Base-by-base conservation (phyloP, 495 filamentous ascomycete genomes). In the Sabuloglossum arenarium region DNA sequence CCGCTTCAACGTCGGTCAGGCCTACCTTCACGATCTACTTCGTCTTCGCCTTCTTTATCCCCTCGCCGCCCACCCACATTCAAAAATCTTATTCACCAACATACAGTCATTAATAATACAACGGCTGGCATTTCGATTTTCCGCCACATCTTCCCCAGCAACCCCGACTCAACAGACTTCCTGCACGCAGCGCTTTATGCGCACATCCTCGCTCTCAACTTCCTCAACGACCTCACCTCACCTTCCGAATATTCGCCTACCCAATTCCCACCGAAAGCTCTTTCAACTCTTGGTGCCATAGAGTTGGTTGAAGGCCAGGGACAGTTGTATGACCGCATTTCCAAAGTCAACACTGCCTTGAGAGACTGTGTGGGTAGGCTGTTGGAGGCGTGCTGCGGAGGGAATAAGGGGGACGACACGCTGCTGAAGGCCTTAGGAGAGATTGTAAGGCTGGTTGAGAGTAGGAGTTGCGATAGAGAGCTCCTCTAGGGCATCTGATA, bases 151-250 rank as follows among this genome's bases (percentile, higher is more conserved):
- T 56, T 56, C 19, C 30, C 54, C 21, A 32, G 21, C 27, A 27
- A 12, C 28, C 53, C 54, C 11, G 39, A 56, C 14, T 51, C 47
- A 19, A 51, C 47, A 6, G 47, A 51, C 47, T 56, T 52, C 37
- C 42, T 56, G 5, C 54, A 8, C 9, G 14, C 34, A n/a, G 25
- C 54, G 3, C 54, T 56, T 4, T 56, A 56, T 31, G 42, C 54
- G 1, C 28, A 56, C 39, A 51, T 56, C 23, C 14, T 56, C 53
- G 53, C 53, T 4, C n/a, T 34, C 24, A 54, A 54, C 19, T 54
- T 37, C 30, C 30, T 54, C 34, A 23, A 11, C 6, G 53, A 54
- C n/a, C 34, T 54, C 12, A 39, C 53, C 24, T 21, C 47, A 29
- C 47, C 47, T 2, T 51, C 16, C 23, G 47, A 30, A 19, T 10